Evolutionary conservation across 805 yeast species (phyloP).

Genomic region (Huiozyma naganishii): DNA sequence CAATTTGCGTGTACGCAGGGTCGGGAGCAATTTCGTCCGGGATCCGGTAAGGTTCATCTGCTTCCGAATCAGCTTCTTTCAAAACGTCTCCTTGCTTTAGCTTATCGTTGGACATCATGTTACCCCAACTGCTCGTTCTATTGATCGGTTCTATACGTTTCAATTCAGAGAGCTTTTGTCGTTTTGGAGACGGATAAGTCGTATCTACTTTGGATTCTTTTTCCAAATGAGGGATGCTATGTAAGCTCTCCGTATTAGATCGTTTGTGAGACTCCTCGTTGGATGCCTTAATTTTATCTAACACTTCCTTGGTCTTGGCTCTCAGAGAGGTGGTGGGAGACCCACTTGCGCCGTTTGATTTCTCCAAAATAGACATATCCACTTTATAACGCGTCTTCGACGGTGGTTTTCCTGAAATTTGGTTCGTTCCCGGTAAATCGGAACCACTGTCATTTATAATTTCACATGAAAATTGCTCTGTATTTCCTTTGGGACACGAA

Average conservation of each 20-base stretch:
- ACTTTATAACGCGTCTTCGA: not conserved
- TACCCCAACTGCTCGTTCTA: slow-evolving; percentile 24
- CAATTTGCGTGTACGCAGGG: slow-evolving; percentile 15
- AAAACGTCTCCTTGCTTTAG: not conserved
- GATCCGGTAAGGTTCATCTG: not conserved
- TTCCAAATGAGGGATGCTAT: not conserved
- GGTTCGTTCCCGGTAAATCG: not conserved
- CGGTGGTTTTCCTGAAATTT: not conserved
- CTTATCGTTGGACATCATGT: slow-evolving; percentile 13
- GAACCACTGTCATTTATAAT: slow-evolving; percentile 2
- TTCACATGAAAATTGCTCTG: slow-evolving; percentile 9
- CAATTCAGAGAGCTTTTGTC: slow-evolving; percentile 1
- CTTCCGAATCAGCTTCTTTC: slow-evolving; percentile 1
- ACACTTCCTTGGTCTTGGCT: not conserved
- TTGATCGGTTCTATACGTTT: slow-evolving; percentile 6
- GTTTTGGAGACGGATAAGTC: not conserved
- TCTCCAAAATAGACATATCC: not conserved
- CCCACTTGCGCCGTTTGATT: not conserved
- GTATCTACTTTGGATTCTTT: not conserved
- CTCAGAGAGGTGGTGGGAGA: not conserved
- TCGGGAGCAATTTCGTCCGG: not conserved
- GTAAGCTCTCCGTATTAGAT: not conserved
- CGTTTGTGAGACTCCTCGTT: not conserved
- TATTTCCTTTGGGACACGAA: slow-evolving; percentile 23
- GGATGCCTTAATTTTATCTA: not conserved